Percentiles rank a stretch among this genome's conserved stretches.
These are phyloP conservation scores for Penicillium steckii DNA, from an alignment of 495 filamentous ascomycete species.

Conservation along the genomic window DNA sequence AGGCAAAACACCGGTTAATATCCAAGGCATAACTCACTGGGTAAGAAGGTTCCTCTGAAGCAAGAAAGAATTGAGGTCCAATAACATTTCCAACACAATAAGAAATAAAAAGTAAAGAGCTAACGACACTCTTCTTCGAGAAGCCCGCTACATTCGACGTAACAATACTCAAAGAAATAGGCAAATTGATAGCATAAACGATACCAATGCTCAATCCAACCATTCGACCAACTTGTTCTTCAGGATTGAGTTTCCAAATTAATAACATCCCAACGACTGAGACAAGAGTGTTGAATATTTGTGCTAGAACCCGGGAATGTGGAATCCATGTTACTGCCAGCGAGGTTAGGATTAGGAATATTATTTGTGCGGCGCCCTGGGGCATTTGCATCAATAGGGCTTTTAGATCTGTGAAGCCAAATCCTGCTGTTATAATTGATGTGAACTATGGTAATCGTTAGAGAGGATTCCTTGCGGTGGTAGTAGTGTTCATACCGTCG, in stretches of 20 bases:
- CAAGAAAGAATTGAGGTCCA: constrained; percentile 37
- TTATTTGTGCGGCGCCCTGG: constrained; percentile 36
- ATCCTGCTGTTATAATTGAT: constrained; percentile 38
- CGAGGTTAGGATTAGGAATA: constrained; percentile 35
- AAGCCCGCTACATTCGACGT: constrained; percentile 57
- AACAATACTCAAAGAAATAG: constrained; percentile 53
- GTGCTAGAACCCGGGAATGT: constrained; percentile 30
- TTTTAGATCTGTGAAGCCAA: constrained; percentile 37
- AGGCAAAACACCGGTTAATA: background rate
- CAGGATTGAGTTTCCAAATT: constrained; percentile 55
- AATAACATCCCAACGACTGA: constrained; percentile 57
- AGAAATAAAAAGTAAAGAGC: constrained; percentile 31
- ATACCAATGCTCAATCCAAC: constrained; percentile 54
- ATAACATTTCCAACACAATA: constrained; percentile 57
- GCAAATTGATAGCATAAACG: constrained; percentile 53
- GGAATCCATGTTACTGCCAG: constrained; percentile 27
- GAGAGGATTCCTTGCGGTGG: background rate
- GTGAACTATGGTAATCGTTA: constrained; percentile 33
- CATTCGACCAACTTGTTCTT: constrained; percentile 51
- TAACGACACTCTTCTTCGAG: constrained; percentile 27
- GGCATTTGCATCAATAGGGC: constrained; percentile 41
- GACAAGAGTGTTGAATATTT: constrained; percentile 31
- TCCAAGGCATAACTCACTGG: constrained; percentile 14
- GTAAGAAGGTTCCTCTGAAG: constrained; percentile 33
- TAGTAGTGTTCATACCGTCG: constrained; percentile 13